Conservation (phyloP, 257 asterid species). For the Phtheirospermum japonicum region DNA sequence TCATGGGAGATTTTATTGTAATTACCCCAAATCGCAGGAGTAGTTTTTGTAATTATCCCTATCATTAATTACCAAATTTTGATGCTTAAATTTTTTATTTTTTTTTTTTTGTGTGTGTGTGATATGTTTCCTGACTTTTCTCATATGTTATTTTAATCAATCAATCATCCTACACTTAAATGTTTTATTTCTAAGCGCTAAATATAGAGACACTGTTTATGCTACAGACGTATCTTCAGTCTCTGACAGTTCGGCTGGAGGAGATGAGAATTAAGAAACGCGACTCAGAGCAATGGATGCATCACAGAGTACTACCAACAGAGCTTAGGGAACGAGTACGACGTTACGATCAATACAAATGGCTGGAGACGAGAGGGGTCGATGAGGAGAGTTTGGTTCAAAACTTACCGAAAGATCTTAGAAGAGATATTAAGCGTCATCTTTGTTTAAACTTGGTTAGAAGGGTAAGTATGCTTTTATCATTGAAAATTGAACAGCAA, state of each 20-base stretch:
- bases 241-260: slow-evolving; percentile 80
- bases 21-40: too few relatives aligned
- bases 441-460: slow-evolving; percentile 83
- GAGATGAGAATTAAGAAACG: slow-evolving; percentile 93
- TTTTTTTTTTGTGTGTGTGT: too few relatives aligned
- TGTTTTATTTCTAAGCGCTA: slow-evolving; percentile 11
- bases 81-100: too few relatives aligned
- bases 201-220: slow-evolving; percentile 22
- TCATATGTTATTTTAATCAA: too few relatives aligned
- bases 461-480: slow-evolving; percentile 51
- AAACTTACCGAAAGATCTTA: slow-evolving; percentile 81
- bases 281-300: slow-evolving; percentile 99
- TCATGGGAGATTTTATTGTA: background rate
- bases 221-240: slow-evolving; percentile 91
- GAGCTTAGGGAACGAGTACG: slow-evolving; percentile 85
- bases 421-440: slow-evolving; percentile 90
- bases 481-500: too few relatives aligned
- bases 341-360: slow-evolving; percentile 88
- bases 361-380: slow-evolving; percentile 93
- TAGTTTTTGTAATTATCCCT: too few relatives aligned
- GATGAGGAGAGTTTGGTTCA: slow-evolving; percentile 89
- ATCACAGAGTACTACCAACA: slow-evolving; percentile 84
- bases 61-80: too few relatives aligned
- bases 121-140: too few relatives aligned
- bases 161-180: background rate